A percentile compares a stretch with the other conserved stretches of the same genome.
phyloP scores from a whole-genome alignment of 2,329 filamentous ascomycete species.

The Monosporascus sp. region DNA sequence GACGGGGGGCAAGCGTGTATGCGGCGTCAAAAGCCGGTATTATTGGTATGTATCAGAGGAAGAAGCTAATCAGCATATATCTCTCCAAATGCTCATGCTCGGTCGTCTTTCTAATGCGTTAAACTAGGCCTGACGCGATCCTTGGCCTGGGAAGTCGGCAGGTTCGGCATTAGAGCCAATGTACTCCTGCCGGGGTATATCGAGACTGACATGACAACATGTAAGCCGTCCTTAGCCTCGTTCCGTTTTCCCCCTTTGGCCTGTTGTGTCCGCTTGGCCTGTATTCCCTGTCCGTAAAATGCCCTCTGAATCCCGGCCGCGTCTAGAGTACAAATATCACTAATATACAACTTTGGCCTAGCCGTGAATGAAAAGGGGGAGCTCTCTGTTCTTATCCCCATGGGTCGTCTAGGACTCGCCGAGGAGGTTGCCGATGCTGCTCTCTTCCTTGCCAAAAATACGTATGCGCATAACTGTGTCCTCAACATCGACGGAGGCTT shows the following conservation, averaged over 20 bases:
- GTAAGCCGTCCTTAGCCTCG: constrained; percentile 38
- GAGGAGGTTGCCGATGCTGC: constrained; percentile 79
- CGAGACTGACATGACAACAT: constrained; percentile 70
- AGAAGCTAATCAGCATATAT: background rate
- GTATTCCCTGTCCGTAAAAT: background rate
- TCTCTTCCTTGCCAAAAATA: constrained; percentile 69
- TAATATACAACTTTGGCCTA: constrained; percentile 34
- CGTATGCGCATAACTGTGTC: constrained; percentile 82
- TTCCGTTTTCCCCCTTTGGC: constrained; percentile 4
- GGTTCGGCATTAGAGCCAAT: constrained; percentile 66
- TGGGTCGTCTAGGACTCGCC: constrained; percentile 59
- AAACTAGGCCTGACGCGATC: constrained; percentile 60
- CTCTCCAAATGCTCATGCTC: too few relatives aligned
- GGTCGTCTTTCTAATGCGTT: background rate
- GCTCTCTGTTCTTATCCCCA: constrained; percentile 52
- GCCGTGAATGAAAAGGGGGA: constrained; percentile 20
- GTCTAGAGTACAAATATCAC: constrained; percentile 16
- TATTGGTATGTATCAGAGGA: constrained; percentile 45
- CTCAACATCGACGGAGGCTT: constrained; percentile 82
- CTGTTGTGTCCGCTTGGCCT: constrained; percentile 9
- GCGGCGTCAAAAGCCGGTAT: constrained; percentile 78
- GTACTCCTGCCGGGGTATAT: constrained; percentile 80
- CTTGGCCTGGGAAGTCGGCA: constrained; percentile 57
- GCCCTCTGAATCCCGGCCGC: background rate
- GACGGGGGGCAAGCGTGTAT: constrained; percentile 66